A percentile compares a stretch with the other conserved stretches of the same genome.
Evolutionary conservation across 2,329 filamentous ascomycete genomes (phyloP).

Genomic region (Fusarium tupiense): DNA sequence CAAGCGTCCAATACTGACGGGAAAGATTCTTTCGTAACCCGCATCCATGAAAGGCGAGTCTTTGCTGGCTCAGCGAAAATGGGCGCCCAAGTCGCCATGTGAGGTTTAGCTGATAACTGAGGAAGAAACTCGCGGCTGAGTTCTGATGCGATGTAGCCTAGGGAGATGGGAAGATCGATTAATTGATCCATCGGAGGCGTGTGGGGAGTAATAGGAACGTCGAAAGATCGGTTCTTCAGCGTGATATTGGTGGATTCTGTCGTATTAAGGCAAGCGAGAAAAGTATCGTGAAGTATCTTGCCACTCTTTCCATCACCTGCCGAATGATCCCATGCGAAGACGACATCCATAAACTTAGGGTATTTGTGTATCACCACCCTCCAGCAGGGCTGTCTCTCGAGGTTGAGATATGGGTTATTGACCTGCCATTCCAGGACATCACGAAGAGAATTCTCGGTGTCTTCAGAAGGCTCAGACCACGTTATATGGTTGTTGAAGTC

Average conservation of each 20-base stretch:
- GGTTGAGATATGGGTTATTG: background rate
- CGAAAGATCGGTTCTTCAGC: background rate
- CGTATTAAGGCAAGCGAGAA: background rate
- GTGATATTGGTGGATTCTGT: background rate
- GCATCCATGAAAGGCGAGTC: background rate
- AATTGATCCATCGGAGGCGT: background rate
- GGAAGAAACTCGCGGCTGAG: background rate
- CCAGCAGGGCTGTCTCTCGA: background rate
- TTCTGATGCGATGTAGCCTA: background rate
- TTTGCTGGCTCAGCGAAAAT: background rate
- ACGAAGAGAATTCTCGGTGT: background rate
- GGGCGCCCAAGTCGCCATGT: background rate
- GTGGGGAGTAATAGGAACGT: background rate
- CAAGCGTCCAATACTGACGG: background rate
- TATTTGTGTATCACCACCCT: background rate
- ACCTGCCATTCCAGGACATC: background rate
- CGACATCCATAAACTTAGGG: background rate
- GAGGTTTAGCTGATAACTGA: background rate
- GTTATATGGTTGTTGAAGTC: background rate
- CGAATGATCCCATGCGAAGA: background rate
- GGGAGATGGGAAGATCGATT: background rate
- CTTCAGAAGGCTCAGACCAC: background rate
- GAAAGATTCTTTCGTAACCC: background rate
- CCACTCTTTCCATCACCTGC: background rate
- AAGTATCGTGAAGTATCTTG: background rate